These are phyloP conservation scores for Colletotrichum sp. DNA, from an alignment of 2,329 filamentous ascomycete species.

Conservation along the genomic window DNA sequence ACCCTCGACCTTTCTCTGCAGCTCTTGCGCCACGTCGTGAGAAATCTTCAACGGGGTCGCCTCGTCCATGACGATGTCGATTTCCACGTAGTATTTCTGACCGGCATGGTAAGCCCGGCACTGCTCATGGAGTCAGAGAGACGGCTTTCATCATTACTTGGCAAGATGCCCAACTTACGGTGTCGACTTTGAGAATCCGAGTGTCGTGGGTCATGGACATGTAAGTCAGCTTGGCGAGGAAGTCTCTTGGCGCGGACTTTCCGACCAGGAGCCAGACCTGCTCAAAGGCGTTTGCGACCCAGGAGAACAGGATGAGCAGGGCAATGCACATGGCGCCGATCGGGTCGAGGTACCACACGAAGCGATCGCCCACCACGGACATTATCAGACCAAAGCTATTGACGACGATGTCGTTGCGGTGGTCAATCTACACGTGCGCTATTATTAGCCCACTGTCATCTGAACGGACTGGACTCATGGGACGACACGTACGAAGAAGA, in stretches of 20 bases:
- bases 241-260: constrained; percentile 62
- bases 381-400: constrained; percentile 60
- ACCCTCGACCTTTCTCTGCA: constrained; percentile 66
- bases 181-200: constrained; percentile 62
- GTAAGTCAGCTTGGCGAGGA: constrained; percentile 60
- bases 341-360: constrained; percentile 65
- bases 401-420: constrained; percentile 61
- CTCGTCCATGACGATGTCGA: constrained; percentile 65
- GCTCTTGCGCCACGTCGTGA: constrained; percentile 62
- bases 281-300: constrained; percentile 64
- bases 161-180: constrained; percentile 32
- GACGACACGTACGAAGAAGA: constrained; percentile 50
- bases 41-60: constrained; percentile 57
- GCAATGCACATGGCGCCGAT: constrained; percentile 65
- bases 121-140: constrained; percentile 24
- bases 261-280: constrained; percentile 67
- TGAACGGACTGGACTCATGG: constrained; percentile 4
- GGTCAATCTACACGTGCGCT: constrained; percentile 45
- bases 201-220: constrained; percentile 57
- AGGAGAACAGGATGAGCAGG: constrained; percentile 64
- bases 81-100: constrained; percentile 65
- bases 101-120: constrained; percentile 66
- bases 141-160: not conserved
- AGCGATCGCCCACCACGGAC: constrained; percentile 56
- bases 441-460: constrained; percentile 2